Base-by-base conservation (phyloP, 495 filamentous ascomycete genomes). In the Aspergillus coremiiformis region DNA sequence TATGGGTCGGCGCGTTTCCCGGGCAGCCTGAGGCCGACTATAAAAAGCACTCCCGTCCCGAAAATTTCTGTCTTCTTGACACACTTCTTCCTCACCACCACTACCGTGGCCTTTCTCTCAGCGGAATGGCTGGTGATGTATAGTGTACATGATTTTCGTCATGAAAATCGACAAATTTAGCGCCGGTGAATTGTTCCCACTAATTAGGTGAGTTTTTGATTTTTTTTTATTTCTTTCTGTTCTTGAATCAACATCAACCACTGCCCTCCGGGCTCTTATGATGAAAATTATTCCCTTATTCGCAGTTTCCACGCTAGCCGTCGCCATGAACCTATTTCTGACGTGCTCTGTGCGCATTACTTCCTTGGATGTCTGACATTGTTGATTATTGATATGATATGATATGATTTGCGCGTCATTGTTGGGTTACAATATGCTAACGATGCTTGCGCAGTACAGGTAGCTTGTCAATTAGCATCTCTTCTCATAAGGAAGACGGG, bases 331-430 rank as follows among this genome's bases (percentile, higher is more conserved):
- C 71, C 71, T 62, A 72, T 58, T 50, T 63, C 54, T 70, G 71
- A 68, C 67, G 66, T 60, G 63, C 66, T 50, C 49, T 76, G 73
- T 62, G 71, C 71, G 73, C 63, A 63, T 62, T 60, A 62, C 73
- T 76, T 76, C 71, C 73, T 76, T 76, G 73, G 73, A 76, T 76
- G 73, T 76, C 70, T 76, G 73, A 76, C 62, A 65, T 52, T 61
- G 57, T 52, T 47, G 39, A 19, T 52, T 21, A 42, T 15, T 30
- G 24, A 27, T 27, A 27, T 44, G 17, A 29, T 52, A 43, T 41
- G n/a, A 30, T 51, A 51, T 41, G 12, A 37, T 27, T 51, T 39
- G 21, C 17, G 45, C 39, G 30, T 19, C 5, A 30, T 39, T 39
- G 20, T 15, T 32, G 30, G 35, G 48, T 45, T 11, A 1, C 32